Percentiles rank a stretch among this genome's conserved stretches.
Evolutionary conservation across 2,329 filamentous ascomycete species (phyloP).

Genomic region (Niveomyces coronatus): DNA sequence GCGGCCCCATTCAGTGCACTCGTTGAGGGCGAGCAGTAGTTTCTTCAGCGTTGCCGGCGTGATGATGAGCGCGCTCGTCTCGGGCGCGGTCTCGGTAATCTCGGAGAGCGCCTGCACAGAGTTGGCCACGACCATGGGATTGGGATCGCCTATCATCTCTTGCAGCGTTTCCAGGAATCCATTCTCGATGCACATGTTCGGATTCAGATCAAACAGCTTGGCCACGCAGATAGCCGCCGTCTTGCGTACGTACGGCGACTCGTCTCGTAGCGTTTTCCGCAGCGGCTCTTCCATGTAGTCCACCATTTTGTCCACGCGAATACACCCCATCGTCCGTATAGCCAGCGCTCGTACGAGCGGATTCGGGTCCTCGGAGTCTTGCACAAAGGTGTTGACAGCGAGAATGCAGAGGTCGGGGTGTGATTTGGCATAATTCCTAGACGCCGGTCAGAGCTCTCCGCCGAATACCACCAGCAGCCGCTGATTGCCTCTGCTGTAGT

Average conservation of each 20-base stretch:
- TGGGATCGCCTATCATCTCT: slow-evolving; percentile 92
- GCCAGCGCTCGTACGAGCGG: slow-evolving; percentile 89
- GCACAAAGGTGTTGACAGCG: slow-evolving; percentile 97
- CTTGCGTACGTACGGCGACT: slow-evolving; percentile 97
- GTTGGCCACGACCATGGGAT: slow-evolving; percentile 98
- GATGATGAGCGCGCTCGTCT: slow-evolving; percentile 78
- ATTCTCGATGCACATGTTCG: slow-evolving; percentile 87
- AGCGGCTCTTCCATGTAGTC: slow-evolving; percentile 99
- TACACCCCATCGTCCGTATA: slow-evolving; percentile 97
- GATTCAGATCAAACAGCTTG: slow-evolving; percentile 93
- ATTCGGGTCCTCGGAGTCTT: slow-evolving; percentile 98
- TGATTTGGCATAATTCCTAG: slow-evolving; percentile 97
- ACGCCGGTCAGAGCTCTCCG: slow-evolving; percentile 2
- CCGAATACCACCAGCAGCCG: no score
- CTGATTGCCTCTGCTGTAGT: neutral
- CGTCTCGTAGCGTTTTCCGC: slow-evolving; percentile 89
- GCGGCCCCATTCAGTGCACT: slow-evolving; percentile 96
- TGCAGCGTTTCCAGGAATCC: slow-evolving; percentile 90
- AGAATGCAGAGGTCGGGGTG: slow-evolving; percentile 97
- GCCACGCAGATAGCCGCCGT: slow-evolving; percentile 96
- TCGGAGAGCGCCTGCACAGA: slow-evolving; percentile 89
- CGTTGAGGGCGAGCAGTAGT: slow-evolving; percentile 89
- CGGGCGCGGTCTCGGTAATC: slow-evolving; percentile 81
- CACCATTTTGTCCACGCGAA: slow-evolving; percentile 97
- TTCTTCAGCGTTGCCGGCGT: slow-evolving; percentile 83